Percentiles rank a stretch among this genome's conserved stretches.
phyloP scores from a whole-genome alignment of 176 grass and related monocot species.

The Secale cereale region DNA sequence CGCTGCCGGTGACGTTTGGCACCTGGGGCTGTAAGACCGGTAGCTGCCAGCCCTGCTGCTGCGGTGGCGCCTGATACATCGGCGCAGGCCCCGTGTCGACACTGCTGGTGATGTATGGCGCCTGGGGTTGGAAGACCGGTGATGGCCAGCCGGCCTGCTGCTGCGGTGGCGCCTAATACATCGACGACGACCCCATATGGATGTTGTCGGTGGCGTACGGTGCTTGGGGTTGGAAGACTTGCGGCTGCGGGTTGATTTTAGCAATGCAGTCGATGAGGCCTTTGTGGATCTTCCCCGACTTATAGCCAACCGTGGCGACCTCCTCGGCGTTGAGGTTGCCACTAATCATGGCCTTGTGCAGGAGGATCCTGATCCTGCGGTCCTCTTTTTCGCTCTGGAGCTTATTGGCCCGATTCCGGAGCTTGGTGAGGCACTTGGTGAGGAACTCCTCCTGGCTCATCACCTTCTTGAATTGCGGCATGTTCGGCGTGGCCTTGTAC shows the following conservation, averaged over 20 bases:
- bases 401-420: neutral
- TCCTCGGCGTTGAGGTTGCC: neutral
- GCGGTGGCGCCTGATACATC: too few relatives aligned
- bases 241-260: neutral
- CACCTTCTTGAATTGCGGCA: constrained; percentile 19
- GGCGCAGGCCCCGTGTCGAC: too few relatives aligned
- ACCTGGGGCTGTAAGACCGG: too few relatives aligned
- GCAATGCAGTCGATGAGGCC: neutral
- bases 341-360: neutral
- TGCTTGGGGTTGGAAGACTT: too few relatives aligned
- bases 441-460: constrained; percentile 34
- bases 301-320: neutral
- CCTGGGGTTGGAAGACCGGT: too few relatives aligned
- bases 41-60: too few relatives aligned
- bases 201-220: too few relatives aligned
- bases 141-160: too few relatives aligned
- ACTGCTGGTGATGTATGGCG: too few relatives aligned
- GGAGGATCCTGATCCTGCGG: neutral
- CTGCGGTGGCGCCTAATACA: too few relatives aligned
- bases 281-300: neutral
- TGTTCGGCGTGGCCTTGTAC: constrained; percentile 20
- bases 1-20: too few relatives aligned
- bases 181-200: too few relatives aligned
- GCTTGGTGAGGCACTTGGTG: neutral
- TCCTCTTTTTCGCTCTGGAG: neutral